Conservation (phyloP, 2,329 filamentous ascomycete species). For the Clonostachys sp. region DNA sequence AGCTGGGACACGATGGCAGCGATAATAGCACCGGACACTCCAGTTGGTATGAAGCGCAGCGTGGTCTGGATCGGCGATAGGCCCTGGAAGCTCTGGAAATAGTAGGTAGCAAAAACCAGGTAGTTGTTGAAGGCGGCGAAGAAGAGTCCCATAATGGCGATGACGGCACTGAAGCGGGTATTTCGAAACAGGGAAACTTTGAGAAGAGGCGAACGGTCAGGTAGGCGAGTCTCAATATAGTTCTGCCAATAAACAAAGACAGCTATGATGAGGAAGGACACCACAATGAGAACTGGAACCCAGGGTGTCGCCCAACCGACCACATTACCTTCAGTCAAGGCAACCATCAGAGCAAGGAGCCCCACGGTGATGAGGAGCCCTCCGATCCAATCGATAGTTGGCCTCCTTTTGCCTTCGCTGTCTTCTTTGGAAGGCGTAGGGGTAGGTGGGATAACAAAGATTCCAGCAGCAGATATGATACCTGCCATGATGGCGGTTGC, state of each 20-base stretch:
- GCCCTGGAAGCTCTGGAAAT: constrained; percentile 64
- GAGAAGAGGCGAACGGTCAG: constrained; percentile 50
- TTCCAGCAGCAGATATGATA: constrained; percentile 48
- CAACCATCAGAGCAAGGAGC: constrained; percentile 59
- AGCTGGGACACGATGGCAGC: constrained; percentile 50
- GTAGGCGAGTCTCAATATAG: constrained; percentile 21
- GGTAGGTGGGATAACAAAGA: constrained; percentile 55
- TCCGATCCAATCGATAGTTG: constrained; percentile 61
- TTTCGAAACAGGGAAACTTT: constrained; percentile 61
- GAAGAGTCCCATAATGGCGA: constrained; percentile 62
- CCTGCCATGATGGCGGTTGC: constrained; percentile 56
- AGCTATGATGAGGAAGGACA: constrained; percentile 50
- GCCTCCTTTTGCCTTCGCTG: background rate
- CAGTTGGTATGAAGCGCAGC: constrained; percentile 63
- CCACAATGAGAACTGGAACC: constrained; percentile 54
- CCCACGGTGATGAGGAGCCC: constrained; percentile 58
- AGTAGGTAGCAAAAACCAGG: constrained; percentile 64
- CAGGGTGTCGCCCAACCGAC: constrained; percentile 63
- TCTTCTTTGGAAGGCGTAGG: constrained; percentile 13
- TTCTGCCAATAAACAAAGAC: constrained; percentile 59
- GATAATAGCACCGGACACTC: constrained; percentile 53
- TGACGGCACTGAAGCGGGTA: constrained; percentile 54
- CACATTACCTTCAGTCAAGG: constrained; percentile 65
- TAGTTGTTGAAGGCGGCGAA: constrained; percentile 66
- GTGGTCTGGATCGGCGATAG: constrained; percentile 61